phyloP scores from a whole-genome alignment of 441 rosid species.

The Syzygium malaccense region DNA sequence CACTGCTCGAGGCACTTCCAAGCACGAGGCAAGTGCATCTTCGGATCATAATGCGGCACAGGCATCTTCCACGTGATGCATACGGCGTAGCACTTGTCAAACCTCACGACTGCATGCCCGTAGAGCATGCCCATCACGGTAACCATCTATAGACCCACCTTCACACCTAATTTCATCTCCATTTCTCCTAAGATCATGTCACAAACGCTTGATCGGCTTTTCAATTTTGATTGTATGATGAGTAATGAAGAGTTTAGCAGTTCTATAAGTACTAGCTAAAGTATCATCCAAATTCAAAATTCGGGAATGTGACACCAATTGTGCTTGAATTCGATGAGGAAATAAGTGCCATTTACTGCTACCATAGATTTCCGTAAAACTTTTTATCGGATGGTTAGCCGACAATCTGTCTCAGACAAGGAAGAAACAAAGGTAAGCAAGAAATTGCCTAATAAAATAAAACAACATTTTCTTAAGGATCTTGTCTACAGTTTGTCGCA shows the following conservation, averaged over 20 bases:
- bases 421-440: background rate
- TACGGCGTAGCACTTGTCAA: background rate
- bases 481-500: background rate
- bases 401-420: background rate
- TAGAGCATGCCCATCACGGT: no score
- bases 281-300: background rate
- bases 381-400: background rate
- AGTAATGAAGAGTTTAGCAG: background rate
- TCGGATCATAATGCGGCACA: background rate
- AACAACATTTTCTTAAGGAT: background rate
- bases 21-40: background rate
- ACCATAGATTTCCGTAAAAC: background rate
- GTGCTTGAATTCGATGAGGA: background rate
- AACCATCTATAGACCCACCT: background rate
- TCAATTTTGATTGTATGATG: background rate
- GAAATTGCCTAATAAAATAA: background rate
- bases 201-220: background rate
- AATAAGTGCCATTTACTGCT: background rate
- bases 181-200: background rate
- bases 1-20: background rate
- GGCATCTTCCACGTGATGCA: background rate
- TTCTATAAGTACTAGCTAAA: background rate
- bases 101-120: background rate
- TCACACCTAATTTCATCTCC: background rate
- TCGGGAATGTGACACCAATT: background rate